Conservation (phyloP, 306 rosid genomes). For the Ormosia emarginata region DNA sequence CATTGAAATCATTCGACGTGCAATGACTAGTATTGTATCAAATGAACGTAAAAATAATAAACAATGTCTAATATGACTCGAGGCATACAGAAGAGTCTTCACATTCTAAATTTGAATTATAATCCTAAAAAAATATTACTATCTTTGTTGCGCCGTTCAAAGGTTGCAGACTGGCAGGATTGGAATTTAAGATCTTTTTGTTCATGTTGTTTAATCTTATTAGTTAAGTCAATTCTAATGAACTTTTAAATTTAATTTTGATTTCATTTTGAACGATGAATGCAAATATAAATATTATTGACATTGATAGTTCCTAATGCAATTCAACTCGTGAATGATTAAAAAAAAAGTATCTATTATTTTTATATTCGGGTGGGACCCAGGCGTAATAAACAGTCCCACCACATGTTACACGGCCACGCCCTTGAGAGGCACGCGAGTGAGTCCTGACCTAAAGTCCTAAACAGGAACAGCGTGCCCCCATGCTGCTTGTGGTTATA, state of each 20-base stretch:
- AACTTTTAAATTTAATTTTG: neutral
- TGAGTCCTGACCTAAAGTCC: neutral
- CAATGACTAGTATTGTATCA: neutral
- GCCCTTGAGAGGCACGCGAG: too few relatives aligned
- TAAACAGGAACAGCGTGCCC: neutral
- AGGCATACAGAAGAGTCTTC: neutral
- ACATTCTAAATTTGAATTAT: neutral
- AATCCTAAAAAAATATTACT: too few relatives aligned
- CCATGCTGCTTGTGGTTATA: neutral
- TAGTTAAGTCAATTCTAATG: too few relatives aligned
- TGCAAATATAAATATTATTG: neutral
- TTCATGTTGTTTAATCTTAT: too few relatives aligned
- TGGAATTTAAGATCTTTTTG: too few relatives aligned
- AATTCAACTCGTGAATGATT: neutral
- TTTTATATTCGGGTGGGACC: too few relatives aligned
- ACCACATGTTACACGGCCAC: too few relatives aligned
- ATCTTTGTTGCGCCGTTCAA: too few relatives aligned
- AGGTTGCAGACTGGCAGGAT: too few relatives aligned
- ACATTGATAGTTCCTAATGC: neutral
- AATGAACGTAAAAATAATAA: neutral
- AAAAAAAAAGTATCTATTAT: neutral
- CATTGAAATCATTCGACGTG: slow-evolving; percentile 5
- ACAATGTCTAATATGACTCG: too few relatives aligned
- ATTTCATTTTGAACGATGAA: neutral
- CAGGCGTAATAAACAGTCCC: too few relatives aligned